phyloP scores from a whole-genome alignment of 164 flowering plant genomes.

The Paratinospora sagittata region DNA sequence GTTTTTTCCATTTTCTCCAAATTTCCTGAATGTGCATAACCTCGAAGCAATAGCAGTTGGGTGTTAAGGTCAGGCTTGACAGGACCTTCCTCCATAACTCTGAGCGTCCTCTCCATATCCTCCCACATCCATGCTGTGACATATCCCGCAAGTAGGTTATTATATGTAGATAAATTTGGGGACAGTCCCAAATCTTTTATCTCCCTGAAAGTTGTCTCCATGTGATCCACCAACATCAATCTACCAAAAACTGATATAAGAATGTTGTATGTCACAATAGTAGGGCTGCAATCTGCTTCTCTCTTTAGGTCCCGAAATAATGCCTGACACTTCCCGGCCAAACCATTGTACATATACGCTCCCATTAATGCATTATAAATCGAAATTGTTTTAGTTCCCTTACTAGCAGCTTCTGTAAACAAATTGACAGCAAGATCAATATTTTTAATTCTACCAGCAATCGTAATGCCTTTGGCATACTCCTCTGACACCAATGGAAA shows the following conservation, averaged over 20 bases:
- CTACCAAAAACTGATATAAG: constrained; percentile 72
- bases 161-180: constrained; percentile 57
- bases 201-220: constrained; percentile 54
- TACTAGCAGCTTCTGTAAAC: constrained; percentile 49
- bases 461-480: constrained; percentile 58
- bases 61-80: constrained; percentile 54
- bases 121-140: constrained; percentile 89
- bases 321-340: constrained; percentile 36
- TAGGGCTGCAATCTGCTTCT: constrained; percentile 45
- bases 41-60: constrained; percentile 65
- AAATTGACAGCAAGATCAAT: constrained; percentile 54
- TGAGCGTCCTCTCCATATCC: constrained; percentile 53
- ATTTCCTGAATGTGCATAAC: constrained; percentile 65
- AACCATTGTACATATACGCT: constrained; percentile 57
- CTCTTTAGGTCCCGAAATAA: constrained; percentile 58
- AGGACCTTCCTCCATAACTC: constrained; percentile 36
- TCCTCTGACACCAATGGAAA: constrained; percentile 53
- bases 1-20: constrained; percentile 71
- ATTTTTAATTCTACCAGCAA: constrained; percentile 63
- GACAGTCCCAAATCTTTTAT: constrained; percentile 34
- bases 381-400: constrained; percentile 31
- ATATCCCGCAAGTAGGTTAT: constrained; percentile 70
- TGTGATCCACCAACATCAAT: constrained; percentile 57
- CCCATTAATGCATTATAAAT: constrained; percentile 71
- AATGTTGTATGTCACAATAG: constrained; percentile 71